phyloP scores from a whole-genome alignment of 2,329 filamentous ascomycete genomes.

The Aspergillus sp. region DNA sequence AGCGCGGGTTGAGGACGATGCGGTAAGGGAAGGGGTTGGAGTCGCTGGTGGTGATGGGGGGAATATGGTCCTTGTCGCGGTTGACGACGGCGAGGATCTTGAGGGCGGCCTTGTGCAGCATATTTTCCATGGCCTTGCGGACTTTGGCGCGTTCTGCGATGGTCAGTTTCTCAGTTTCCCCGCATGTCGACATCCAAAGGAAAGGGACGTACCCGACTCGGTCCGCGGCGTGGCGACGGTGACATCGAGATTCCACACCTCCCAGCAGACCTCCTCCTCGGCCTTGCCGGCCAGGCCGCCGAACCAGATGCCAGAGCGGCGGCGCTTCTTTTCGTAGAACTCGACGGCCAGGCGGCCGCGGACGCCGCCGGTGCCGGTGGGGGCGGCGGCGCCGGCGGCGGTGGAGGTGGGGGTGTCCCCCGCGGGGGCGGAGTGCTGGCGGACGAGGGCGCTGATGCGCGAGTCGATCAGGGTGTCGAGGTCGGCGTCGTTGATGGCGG shows the following conservation, averaged over 20 bases:
- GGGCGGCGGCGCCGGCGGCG: conserved; percentile 5
- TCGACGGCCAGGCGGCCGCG: conserved; percentile 80
- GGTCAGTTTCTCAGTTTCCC: neutral
- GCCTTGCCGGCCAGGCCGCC: conserved; percentile 54
- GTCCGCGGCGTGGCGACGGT: conserved; percentile 88
- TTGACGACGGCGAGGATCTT: conserved; percentile 89
- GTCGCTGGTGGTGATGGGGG: conserved; percentile 89
- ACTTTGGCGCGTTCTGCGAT: conserved; percentile 77
- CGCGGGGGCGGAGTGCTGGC: conserved; percentile 66
- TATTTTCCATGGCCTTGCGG: conserved; percentile 85
- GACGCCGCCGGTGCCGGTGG: conserved; percentile 53
- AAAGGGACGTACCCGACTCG: conserved; percentile 67
- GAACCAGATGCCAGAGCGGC: conserved; percentile 74
- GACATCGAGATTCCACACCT: conserved; percentile 90
- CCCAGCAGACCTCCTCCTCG: conserved; percentile 96
- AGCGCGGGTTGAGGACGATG: conserved; percentile 82
- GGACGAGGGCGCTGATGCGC: conserved; percentile 73
- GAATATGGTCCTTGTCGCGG: conserved; percentile 90
- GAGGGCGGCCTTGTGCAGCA: conserved; percentile 79
- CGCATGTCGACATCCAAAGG: no score
- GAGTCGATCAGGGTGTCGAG: conserved; percentile 93
- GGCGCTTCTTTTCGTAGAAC: conserved; percentile 90
- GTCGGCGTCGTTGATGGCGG: conserved; percentile 84
- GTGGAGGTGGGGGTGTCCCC: conserved; percentile 13
- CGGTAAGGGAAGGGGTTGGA: conserved; percentile 94